Conservation (phyloP, 345 rosid genomes). For the Cardamine chenopodiifolia region DNA sequence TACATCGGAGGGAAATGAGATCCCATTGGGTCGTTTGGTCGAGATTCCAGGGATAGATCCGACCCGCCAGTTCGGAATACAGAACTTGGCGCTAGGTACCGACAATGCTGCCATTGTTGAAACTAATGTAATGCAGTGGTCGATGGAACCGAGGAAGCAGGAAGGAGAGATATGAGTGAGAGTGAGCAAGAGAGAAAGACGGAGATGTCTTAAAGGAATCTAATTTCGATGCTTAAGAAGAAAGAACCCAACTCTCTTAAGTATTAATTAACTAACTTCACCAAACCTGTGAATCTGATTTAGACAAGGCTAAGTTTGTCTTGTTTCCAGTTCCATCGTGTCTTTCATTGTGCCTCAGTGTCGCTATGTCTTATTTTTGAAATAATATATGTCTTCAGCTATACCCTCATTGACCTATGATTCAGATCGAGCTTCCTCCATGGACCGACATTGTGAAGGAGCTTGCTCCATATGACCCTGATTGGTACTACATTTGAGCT, state of each 20-base stretch:
- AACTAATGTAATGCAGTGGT: conserved; percentile 29
- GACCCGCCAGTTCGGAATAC: conserved; percentile 42
- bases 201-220: conserved; percentile 23
- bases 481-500: conserved; percentile 80
- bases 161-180: conserved; percentile 1
- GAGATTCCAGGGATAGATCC: conserved; percentile 48
- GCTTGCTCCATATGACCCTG: conserved; percentile 85
- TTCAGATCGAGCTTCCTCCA: conserved; percentile 72
- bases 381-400: neutral
- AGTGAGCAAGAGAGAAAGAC: neutral
- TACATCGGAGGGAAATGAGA: conserved; percentile 46
- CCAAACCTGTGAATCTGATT: conserved; percentile 21
- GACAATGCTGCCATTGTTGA: conserved; percentile 61
- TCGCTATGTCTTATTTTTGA: neutral
- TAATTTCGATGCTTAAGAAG: conserved; percentile 44
- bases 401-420: neutral
- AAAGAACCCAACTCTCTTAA: neutral
- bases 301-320: conserved; percentile 19
- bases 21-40: conserved; percentile 19
- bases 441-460: conserved; percentile 92
- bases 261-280: conserved; percentile 22
- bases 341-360: neutral
- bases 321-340: conserved; percentile 8
- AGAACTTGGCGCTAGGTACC: conserved; percentile 67
- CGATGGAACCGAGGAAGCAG: conserved; percentile 41